These are phyloP conservation scores for Colletotrichum ledebouriae DNA, from an alignment of 2,329 filamentous ascomycete genomes.

Conservation along the genomic window DNA sequence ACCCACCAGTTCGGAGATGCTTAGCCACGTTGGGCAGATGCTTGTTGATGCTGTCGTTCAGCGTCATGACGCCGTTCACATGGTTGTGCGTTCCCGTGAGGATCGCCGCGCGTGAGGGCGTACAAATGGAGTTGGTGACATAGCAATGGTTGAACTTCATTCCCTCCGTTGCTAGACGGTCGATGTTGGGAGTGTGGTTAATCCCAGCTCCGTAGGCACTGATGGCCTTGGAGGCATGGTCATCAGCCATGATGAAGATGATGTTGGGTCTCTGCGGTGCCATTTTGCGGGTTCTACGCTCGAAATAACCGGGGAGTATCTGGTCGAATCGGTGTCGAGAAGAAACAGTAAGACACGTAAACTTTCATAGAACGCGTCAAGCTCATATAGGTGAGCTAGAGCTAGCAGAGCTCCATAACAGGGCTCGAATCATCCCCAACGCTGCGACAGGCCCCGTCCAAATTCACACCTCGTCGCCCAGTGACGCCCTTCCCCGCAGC, in stretches of 20 bases:
- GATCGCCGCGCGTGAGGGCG: slow-evolving; percentile 64
- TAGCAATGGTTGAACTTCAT: slow-evolving; percentile 68
- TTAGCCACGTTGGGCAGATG: slow-evolving; percentile 65
- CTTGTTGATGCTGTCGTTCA: slow-evolving; percentile 64
- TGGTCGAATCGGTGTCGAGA: neutral
- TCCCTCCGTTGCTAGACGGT: slow-evolving; percentile 62
- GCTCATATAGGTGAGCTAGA: neutral
- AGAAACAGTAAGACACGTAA: neutral
- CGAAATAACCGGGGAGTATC: neutral
- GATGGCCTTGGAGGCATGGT: slow-evolving; percentile 66
- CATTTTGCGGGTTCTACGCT: neutral
- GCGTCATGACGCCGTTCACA: slow-evolving; percentile 65
- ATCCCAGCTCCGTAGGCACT: slow-evolving; percentile 63
- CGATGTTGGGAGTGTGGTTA: slow-evolving; percentile 65
- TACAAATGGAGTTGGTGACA: slow-evolving; percentile 67
- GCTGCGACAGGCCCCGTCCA: slow-evolving; percentile 10
- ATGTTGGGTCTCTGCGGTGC: slow-evolving; percentile 47
- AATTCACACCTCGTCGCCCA: neutral
- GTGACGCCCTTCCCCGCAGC: neutral
- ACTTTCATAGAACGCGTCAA: neutral
- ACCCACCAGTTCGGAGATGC: slow-evolving; percentile 59
- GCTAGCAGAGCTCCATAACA: no score
- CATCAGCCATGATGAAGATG: slow-evolving; percentile 67
- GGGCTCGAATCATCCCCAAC: neutral
- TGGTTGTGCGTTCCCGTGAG: slow-evolving; percentile 66